A percentile compares a stretch with the other conserved stretches of the same genome.
phyloP scores from a whole-genome alignment of 495 filamentous ascomycete genomes.

The Aspergillus olivimuriae region DNA sequence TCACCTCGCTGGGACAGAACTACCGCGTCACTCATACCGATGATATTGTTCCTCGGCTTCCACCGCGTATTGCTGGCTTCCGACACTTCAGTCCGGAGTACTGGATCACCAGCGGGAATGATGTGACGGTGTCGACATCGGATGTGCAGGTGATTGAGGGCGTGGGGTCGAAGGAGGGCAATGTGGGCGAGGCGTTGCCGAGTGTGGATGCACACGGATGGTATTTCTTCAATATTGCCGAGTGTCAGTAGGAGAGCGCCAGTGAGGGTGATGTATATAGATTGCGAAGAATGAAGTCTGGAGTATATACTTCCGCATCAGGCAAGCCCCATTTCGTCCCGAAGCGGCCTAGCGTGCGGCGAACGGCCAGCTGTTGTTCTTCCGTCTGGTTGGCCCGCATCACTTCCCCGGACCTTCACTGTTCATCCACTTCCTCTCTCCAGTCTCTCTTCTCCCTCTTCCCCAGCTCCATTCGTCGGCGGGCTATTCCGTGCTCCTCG shows the following conservation, averaged over 20 bases:
- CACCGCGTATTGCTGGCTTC: constrained; percentile 49
- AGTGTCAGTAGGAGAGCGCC: constrained; percentile 7
- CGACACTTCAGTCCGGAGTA: constrained; percentile 64
- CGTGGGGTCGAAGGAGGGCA: constrained; percentile 26
- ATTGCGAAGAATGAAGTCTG: too few species aligned
- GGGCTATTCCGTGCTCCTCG: too few species aligned
- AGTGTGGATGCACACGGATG: constrained; percentile 28
- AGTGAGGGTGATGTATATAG: not conserved
- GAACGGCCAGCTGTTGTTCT: too few species aligned
- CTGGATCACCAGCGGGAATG: constrained; percentile 45
- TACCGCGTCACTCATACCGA: constrained; percentile 62
- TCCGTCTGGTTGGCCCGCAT: too few species aligned
- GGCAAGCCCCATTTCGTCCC: too few species aligned
- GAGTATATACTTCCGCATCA: too few species aligned
- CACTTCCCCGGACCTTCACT: too few species aligned
- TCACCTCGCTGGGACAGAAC: constrained; percentile 43
- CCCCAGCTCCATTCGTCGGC: too few species aligned
- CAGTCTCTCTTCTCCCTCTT: too few species aligned
- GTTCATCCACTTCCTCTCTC: too few species aligned
- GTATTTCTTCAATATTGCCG: constrained; percentile 33
- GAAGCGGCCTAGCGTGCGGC: too few species aligned
- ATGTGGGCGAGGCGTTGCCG: constrained; percentile 26
- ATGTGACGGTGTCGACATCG: constrained; percentile 29
- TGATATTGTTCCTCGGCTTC: constrained; percentile 61
- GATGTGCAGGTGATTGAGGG: constrained; percentile 36